phyloP scores from a whole-genome alignment of 169 alveolate genomes.

The Pseudocohnilembus persalinus region DNA sequence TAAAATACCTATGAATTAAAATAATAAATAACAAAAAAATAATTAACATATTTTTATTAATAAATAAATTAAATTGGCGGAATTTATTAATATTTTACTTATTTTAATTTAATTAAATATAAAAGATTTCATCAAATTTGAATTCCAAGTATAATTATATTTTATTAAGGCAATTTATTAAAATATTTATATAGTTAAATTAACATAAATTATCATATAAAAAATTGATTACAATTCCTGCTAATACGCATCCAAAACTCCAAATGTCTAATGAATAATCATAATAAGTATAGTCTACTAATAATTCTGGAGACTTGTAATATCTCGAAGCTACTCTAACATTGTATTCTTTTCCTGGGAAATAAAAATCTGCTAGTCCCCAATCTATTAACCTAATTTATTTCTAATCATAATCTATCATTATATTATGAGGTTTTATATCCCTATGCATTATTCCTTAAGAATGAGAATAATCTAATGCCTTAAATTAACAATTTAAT shows the following conservation, averaged over 20 bases:
- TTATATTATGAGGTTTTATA: constrained; percentile 65
- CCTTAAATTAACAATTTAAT: constrained; percentile 40
- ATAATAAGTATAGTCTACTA: constrained; percentile 55
- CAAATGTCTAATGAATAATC: constrained; percentile 71
- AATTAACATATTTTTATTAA: no score
- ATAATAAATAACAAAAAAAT: no score
- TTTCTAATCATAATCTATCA: constrained; percentile 52
- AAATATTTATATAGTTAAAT: no score
- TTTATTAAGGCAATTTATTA: no score
- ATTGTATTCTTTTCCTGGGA: constrained; percentile 57
- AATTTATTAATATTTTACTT: no score
- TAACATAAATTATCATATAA: no score
- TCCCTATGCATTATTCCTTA: constrained; percentile 74
- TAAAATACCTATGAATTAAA: constrained; percentile 5
- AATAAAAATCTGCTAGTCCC: constrained; percentile 75
- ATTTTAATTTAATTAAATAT: constrained; percentile 81
- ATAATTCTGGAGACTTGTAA: constrained; percentile 69
- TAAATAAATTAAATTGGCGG: no score
- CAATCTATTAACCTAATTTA: constrained; percentile 65
- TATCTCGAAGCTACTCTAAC: constrained; percentile 72
- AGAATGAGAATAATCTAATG: constrained; percentile 59
- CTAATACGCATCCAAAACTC: constrained; percentile 68
- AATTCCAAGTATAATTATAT: neutral
- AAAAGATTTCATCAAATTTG: constrained; percentile 37
- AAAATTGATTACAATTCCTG: constrained; percentile 64